Evolutionary conservation across 139 green algal genomes (phyloP).

Genomic region (Dunaliella primolecta): DNA sequence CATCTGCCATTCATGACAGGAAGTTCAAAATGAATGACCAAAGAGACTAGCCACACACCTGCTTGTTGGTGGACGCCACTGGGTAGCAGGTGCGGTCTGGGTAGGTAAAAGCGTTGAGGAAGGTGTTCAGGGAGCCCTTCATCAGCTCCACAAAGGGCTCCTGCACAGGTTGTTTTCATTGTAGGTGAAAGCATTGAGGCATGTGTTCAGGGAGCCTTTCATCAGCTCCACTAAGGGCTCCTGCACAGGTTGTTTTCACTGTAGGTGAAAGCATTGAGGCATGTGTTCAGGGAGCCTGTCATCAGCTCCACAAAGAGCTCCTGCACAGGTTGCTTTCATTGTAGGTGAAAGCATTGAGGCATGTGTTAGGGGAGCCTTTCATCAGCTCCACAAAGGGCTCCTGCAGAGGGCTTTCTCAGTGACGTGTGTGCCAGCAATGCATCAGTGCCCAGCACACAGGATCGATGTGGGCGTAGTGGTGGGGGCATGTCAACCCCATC

Average conservation of each 20-base stretch:
- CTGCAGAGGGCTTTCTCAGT: no score
- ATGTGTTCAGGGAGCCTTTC: slow-evolving; percentile 96
- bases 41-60: no score
- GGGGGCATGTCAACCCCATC: no score
- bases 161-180: no score
- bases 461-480: no score
- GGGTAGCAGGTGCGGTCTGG: slow-evolving; percentile 99
- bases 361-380: slow-evolving; percentile 96
- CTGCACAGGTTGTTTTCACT: no score
- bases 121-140: slow-evolving; percentile 96
- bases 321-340: no score
- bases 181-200: slow-evolving; percentile 99
- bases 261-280: slow-evolving; percentile 99
- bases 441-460: no score
- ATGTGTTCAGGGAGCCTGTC: slow-evolving; percentile 96
- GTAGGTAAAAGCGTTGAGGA: slow-evolving; percentile 99
- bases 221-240: slow-evolving; percentile 98
- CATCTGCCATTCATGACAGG: no score
- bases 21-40: no score
- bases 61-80: slow-evolving; percentile 77
- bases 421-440: no score
- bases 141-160: slow-evolving; percentile 98
- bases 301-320: slow-evolving; percentile 98
- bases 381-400: slow-evolving; percentile 98
- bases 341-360: slow-evolving; percentile 99